Evolutionary conservation across 129 eudicot genomes (phyloP).

Genomic region (Deinandra increscens): DNA sequence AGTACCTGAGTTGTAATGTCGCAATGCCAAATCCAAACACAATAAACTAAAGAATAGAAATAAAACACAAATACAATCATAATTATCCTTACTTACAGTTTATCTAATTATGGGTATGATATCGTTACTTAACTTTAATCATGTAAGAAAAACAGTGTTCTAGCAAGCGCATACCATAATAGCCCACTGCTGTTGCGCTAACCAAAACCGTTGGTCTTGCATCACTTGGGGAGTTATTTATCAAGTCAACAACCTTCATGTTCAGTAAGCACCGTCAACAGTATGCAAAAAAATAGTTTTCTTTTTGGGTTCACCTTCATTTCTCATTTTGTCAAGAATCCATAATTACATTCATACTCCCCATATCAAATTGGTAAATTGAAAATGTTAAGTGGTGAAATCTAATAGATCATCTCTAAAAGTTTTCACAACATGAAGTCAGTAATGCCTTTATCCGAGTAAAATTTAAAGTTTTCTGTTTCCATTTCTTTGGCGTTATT

Average conservation of each 20-base stretch:
- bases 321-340: not conserved
- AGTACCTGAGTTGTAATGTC: slow-evolving; percentile 47
- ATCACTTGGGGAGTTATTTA: slow-evolving; percentile 59
- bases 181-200: slow-evolving; percentile 97
- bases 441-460: not conserved
- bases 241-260: slow-evolving; percentile 76
- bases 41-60: not conserved
- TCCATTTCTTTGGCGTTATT: not conserved
- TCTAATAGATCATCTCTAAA: not conserved
- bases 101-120: not conserved
- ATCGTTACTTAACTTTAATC: not conserved
- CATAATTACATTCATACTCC: not conserved
- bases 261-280: slow-evolving; percentile 16
- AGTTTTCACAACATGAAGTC: not conserved
- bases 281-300: not conserved
- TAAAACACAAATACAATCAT: not conserved
- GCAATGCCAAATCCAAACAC: not conserved
- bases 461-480: not conserved
- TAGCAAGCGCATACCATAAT: slow-evolving; percentile 55
- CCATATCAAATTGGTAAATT: not conserved
- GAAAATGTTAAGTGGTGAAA: not conserved
- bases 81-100: not conserved
- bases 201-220: slow-evolving; percentile 73
- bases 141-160: not conserved
- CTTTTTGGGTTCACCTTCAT: slow-evolving; percentile 13